Evolutionary conservation across 805 yeast genomes (phyloP), one percentile per base, ranked within the genome.

Genomic region (Nakazawaea wyomingensis): DNA sequence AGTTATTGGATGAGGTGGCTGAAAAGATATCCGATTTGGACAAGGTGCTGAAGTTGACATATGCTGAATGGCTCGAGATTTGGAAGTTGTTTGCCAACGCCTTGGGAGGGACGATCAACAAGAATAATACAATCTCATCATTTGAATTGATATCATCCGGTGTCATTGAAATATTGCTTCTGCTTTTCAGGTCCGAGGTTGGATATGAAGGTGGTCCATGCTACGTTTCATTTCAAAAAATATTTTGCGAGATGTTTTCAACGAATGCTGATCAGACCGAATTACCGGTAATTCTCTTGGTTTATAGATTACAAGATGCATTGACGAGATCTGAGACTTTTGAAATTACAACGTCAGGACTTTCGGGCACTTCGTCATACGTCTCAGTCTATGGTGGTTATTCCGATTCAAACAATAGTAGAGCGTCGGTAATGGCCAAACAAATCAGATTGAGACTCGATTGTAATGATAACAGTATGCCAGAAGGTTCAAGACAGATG

Each of bases 61-160:
- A 45, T n/a, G 58, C 64, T 1, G 67, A 52, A 13, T 64, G 67
- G 67, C 22, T 43, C 2, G 40, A 40, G 2, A 13, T 67, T 6
- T 70, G 81, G 79, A 34, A 54, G 3, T 54, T 56, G 34, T 57
- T 79, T 4, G 60, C 59, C 10, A 41, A 47, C 4, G 55, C 66
- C 1, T 51, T 74, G 20, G 64, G 67, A 13, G 50, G 48, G 16
- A 55, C 56, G 1, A 43, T 27, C 3, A 35, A 45, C 2, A 41
- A 33, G 19, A 24, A 34, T 3, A 47, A 46, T 4, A 37, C 48
- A 2, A 64, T 84, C 4, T 85, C 96, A 0, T 81, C 90, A 46
- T 86, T 80, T 62, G 96, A 88, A 56, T 64, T 89, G 27, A 69
- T 80, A 5, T 72, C 83, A 2, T 83, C 89, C 2, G 89, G 89